Evolutionary conservation across 2,329 filamentous ascomycete genomes (phyloP), one percentile per base, ranked within the genome.

Genomic region (Neofusicoccum cordaticola): DNA sequence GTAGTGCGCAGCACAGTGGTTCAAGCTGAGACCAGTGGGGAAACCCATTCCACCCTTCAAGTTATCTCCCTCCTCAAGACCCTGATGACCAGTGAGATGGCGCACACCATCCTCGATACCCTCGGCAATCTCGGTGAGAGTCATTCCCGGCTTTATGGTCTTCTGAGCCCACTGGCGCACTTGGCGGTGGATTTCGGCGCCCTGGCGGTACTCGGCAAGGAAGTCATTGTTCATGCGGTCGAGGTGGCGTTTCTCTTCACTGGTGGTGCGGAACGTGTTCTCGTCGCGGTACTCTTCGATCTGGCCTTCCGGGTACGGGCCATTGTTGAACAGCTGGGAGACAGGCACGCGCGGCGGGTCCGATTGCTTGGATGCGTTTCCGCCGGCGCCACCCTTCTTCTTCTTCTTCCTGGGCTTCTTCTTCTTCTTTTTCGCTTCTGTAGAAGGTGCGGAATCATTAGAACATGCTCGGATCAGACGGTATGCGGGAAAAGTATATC

Each of bases 111-210:
- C 87, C 77, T 96, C 92, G 71, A 96, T 96, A n/a, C 88, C 89
- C 74, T 94, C 89, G 8, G 91, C 91, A 69, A 96, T 94, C 76
- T 93, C 88, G 2, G 89, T 92, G 73, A 96, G 79, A 6, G 85
- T 86, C 83, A 92, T 88, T 53, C 92, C 92, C 0, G 92, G 92
- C 81, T 90, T 90, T 73, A 95, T 91, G 73, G 84, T 88, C 75
- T 89, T 88, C 78, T 92, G 88, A 3, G 90, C 91, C 85, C 90
- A 93, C 76, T 92, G 88, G 58, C 92, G 88, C 65, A 95, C 92
- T 75, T 96, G 90, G 64, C 92, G 88, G 77, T 96, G 92, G n/a
- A 92, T 86, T 79, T 96, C 92, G n/a, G 92, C 91, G 52, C 87
- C 92, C 71, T 93, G 86, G 67, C 92, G 88, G 76, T 93, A 96